Evolutionary conservation across 176 grass and related monocot species (phyloP).

Genomic region (Thalia dealbata): DNA sequence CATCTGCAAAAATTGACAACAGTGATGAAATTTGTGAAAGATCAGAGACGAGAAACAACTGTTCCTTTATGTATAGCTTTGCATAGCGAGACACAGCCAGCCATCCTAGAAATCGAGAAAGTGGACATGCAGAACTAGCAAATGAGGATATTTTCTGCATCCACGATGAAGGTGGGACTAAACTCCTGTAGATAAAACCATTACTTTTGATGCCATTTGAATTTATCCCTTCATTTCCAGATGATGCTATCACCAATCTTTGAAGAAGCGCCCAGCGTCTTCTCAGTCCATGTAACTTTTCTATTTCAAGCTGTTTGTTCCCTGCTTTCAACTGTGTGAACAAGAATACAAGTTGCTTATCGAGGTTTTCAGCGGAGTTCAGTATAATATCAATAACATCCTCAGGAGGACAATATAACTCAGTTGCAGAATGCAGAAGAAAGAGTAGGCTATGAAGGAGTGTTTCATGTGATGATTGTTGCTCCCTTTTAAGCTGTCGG

Average conservation of each 20-base stretch:
- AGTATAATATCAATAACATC: constrained; percentile 80
- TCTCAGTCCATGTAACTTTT: constrained; percentile 57
- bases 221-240: constrained; percentile 52
- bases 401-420: constrained; percentile 65
- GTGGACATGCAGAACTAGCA: constrained; percentile 43
- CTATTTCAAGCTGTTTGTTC: constrained; percentile 39
- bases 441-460: constrained; percentile 82
- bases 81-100: constrained; percentile 78
- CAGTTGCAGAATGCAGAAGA: constrained; percentile 76
- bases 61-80: constrained; percentile 66
- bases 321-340: constrained; percentile 41
- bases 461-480: constrained; percentile 54
- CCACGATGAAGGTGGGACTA: constrained; percentile 78
- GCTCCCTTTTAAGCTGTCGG: constrained; percentile 59
- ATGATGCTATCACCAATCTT: constrained; percentile 73
- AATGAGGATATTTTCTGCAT: constrained; percentile 70
- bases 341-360: constrained; percentile 50
- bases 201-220: constrained; percentile 31
- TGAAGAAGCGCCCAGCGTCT: constrained; percentile 71
- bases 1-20: constrained; percentile 80
- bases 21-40: constrained; percentile 79
- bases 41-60: constrained; percentile 78
- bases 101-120: constrained; percentile 85
- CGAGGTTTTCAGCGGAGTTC: constrained; percentile 66
- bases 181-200: constrained; percentile 66